Base-by-base conservation (phyloP, 163 green algal genomes). In the Scenedesmus sp. region DNA sequence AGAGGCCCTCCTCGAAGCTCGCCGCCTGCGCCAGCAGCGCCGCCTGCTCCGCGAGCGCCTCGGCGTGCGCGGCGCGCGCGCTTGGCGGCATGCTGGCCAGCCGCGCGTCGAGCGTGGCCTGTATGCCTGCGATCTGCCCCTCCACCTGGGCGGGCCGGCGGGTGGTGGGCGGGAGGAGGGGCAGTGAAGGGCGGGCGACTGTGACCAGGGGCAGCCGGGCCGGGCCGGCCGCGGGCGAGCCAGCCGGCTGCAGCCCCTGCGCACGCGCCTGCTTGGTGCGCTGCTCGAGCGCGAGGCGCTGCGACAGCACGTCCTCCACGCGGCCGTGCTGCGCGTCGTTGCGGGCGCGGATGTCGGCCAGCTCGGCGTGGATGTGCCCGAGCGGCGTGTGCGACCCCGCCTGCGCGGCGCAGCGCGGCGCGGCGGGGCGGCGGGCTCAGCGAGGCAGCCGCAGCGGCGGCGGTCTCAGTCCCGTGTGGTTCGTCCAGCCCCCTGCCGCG, bases 281-380 rank as follows among this genome's bases (percentile, higher is more conserved):
- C 57, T 88, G 47, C 84, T 93, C 89, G 31, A 90, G 47, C 50
- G 82, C 66, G 66, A 90, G 69, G 9, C 89, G 78, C 63, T 94
- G 81, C 17, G 88, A 91, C 63, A 91, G 82, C n/a, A 94, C 73
- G 33, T 85, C 84, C 70, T 94, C 87, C 33, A 92, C 74, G 11
- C 84, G 81, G 36, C 83, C 84, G 24, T 83, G 82, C 81, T 90
- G 82, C 47, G 66, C 50, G 28, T 91, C 83, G 69, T 93, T 93
- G 66, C 79, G 83, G 6, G 85, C 83, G 26, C 77, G 82, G 0
- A 92, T 67, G 31, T 42, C 70, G 10, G 60, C n/a, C 45, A 87
- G 62, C 79, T 93, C 83, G 36, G 63, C 60, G 42, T 83, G 71
- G 47, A 93, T 89, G n/a, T 78, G 57, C 48, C 88, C 78, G 6